Conservation (phyloP, 1,284 basidiomycete genomes). For the Kalmanozyma brasiliensis region DNA sequence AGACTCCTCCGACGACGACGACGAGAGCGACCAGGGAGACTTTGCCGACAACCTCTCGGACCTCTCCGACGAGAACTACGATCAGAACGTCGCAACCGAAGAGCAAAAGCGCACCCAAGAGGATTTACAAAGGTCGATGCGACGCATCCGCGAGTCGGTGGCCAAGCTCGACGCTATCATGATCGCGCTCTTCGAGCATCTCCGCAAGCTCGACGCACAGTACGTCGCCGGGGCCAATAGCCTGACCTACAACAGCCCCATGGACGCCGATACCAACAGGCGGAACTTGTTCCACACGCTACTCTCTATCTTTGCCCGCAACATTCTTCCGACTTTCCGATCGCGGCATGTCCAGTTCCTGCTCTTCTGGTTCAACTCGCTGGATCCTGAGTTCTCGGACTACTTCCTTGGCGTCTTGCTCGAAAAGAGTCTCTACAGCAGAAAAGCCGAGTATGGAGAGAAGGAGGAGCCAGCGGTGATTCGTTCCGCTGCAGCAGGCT, state of each 20-base stretch:
- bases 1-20: conserved; percentile 70
- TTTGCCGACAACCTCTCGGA: conserved; percentile 68
- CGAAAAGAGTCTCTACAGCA: conserved; percentile 81
- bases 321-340: conserved; percentile 93
- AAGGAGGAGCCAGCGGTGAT: conserved; percentile 57
- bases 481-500: conserved; percentile 63
- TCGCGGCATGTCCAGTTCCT: conserved; percentile 98
- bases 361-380: conserved; percentile 92
- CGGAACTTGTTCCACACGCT: conserved; percentile 78
- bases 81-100: conserved; percentile 50
- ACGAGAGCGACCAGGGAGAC: conserved; percentile 65
- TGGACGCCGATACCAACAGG: conserved; percentile 47
- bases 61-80: conserved; percentile 73
- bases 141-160: conserved; percentile 81
- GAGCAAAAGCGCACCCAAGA: conserved; percentile 47
- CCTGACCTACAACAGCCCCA: conserved; percentile 31
- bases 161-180: conserved; percentile 90
- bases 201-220: conserved; percentile 70
- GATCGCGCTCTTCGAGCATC: conserved; percentile 83
- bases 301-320: conserved; percentile 89
- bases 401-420: conserved; percentile 92
- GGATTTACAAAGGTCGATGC: conserved; percentile 38
- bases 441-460: conserved; percentile 29
- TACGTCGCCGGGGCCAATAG: conserved; percentile 40
- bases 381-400: conserved; percentile 88